A percentile compares a stretch with the other conserved stretches of the same genome.
phyloP scores from a whole-genome alignment of 768 basidiomycete genomes.

The Rubroboletus pulcherrimus region DNA sequence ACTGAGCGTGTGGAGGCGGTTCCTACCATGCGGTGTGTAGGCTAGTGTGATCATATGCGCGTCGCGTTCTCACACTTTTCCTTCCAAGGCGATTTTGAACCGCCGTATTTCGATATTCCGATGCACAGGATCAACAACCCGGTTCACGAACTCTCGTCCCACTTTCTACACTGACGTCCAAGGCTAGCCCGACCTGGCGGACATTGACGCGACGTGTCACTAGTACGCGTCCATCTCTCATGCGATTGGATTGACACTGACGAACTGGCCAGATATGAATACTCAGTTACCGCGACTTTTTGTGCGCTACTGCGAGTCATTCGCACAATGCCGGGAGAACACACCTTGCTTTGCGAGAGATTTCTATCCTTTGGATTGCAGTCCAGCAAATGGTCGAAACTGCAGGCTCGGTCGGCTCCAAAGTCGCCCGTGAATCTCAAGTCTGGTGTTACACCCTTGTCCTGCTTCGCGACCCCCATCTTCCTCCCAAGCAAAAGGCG shows the following conservation, averaged over 20 bases:
- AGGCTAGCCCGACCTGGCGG: not conserved
- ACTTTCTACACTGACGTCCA: not conserved
- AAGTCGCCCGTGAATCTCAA: slow-evolving; percentile 33
- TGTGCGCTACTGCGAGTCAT: not conserved
- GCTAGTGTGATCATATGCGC: too few relatives aligned
- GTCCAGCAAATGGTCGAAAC: slow-evolving; percentile 9
- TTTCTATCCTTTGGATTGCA: not conserved
- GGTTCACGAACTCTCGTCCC: too few relatives aligned
- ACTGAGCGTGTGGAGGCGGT: too few relatives aligned
- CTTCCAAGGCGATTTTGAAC: not conserved
- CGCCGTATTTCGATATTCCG: not conserved
- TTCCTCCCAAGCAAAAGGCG: slow-evolving; percentile 31
- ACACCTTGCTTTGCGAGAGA: not conserved
- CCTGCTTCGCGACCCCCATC: slow-evolving; percentile 44
- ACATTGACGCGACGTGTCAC: not conserved
- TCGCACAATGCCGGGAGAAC: not conserved
- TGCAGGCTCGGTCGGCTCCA: slow-evolving; percentile 16
- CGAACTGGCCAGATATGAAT: not conserved
- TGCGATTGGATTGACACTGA: not conserved
- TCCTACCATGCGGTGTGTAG: too few relatives aligned
- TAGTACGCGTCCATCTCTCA: not conserved
- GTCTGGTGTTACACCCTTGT: slow-evolving; percentile 16
- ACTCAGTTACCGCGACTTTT: not conserved
- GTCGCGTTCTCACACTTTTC: not conserved
- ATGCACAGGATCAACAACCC: not conserved